These are phyloP conservation scores for Cryptococcus sp. DNA, from an alignment of 1,284 basidiomycete species.

Conservation along the genomic window DNA sequence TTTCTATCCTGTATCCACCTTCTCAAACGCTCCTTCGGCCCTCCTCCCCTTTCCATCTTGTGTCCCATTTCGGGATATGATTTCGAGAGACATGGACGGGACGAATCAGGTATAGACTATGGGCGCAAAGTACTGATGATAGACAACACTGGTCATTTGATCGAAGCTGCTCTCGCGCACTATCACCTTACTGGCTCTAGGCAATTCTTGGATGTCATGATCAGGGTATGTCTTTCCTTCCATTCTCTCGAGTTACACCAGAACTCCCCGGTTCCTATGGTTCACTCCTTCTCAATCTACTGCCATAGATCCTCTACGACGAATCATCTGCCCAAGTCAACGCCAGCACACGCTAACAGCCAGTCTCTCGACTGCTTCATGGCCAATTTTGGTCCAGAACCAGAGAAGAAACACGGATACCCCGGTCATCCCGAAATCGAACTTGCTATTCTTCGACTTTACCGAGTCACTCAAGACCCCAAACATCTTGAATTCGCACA, in stretches of 20 bases:
- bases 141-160: constrained; percentile 17
- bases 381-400: constrained; percentile 11
- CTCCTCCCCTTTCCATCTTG: no score
- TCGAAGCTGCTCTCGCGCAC: constrained; percentile 20
- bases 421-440: constrained; percentile 25
- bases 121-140: no score
- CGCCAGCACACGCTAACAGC: not conserved
- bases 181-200: constrained; percentile 11
- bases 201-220: constrained; percentile 19
- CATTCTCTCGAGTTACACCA: not conserved
- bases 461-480: constrained; percentile 12
- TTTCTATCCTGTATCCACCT: not conserved
- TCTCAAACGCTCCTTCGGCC: not conserved
- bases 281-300: no score
- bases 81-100: no score
- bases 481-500: constrained; percentile 14
- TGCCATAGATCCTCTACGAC: no score
- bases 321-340: no score
- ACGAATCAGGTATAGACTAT: no score
- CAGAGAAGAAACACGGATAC: constrained; percentile 15
- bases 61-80: no score
- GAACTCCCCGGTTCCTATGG: no score
- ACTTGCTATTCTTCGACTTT: constrained; percentile 18
- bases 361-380: constrained; percentile 17
- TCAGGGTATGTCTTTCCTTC: constrained; percentile 9